Base-by-base conservation (phyloP, 2,329 filamentous ascomycete genomes). In the Clonostachys solani region DNA sequence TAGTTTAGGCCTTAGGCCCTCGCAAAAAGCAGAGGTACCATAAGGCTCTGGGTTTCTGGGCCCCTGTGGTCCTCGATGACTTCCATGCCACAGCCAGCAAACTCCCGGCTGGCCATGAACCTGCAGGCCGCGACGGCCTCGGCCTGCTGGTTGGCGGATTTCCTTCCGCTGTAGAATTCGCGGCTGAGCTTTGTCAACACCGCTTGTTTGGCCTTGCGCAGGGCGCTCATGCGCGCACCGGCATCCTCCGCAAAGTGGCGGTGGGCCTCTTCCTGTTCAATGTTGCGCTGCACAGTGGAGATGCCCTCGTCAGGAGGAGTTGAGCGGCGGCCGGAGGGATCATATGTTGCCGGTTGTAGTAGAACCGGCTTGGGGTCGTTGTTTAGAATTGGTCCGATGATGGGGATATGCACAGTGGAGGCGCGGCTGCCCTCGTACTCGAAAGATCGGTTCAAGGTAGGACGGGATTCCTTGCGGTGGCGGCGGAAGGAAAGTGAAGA, bases 21-120 rank as follows among this genome's bases (percentile, higher is more conserved):
- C 60, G 73, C 80, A 48, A 84, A 81, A 62, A 84, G 77, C 58
- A 85, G 65, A 51, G 81, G 81, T 51, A 85, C 81, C 55, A 81
- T 56, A 16, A 71, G 69, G 44, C 72, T 76, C 57, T 68, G 69
- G 53, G 74, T 78, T 50, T 81, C 78, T 58, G 80, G 62, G 46
- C 67, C 72, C 50, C 68, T 58, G 40, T 72, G 65, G 47, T 77
- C 71, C 44, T 71, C 62, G 45, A 72, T 47, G 19, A 72, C 64
- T 54, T 65, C 60, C 42, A 65, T 55, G 49, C 60, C 59, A 37
- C 62, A 55, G 51, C 54, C 57, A 19, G 64, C 44, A 34, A 52
- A 47, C 29, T 45, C 64, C 42, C 62, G 53, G 33, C 55, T 53
- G 5, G 58, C 57, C 49, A 65, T 56, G 46, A 60, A 52, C 16